Base-by-base conservation (phyloP, 345 rosid species). In the Mallotus nudiflorus region DNA sequence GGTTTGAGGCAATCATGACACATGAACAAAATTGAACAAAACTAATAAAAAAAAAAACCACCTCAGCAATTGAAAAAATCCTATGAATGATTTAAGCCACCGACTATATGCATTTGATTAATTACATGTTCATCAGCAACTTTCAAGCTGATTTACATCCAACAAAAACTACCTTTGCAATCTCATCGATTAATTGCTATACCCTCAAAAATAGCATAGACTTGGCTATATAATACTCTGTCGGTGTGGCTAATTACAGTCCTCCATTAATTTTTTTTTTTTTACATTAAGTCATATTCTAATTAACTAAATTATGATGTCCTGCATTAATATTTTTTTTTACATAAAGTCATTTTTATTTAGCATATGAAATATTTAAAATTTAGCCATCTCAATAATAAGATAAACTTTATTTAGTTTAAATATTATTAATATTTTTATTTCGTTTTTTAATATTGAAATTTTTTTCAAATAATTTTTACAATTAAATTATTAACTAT, bases 31-130 rank as follows among this genome's bases (percentile, higher is more conserved):
- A 56, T 28, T 25, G 37, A 37, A 56, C 35, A 56, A 56, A 56
- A 33, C 16, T 25, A 3, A n/a, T n/a, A n/a, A n/a, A 2, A 11
- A 9, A 9, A 42, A 9, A 56, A 27, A 27, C 61, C 61, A 56
- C 61, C 37, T 56, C 37, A 27, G 16, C 35, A 12, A 25, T 35
- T 5, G 19, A 4, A 35, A 61, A 33, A 35, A 12, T 37, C 48
- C 28, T 25, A 37, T 37, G 49, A 39, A 37, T 37, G 49, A 39
- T 56, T 61, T 37, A 61, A 48, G 48, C 29, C 65, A 61, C 65
- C 65, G 65, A 61, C 65, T 60, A 12, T n/a, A 12, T 27, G 25
- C 13, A 5, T 42, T 42, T 42, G 9, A 42, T 58, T 31, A 33
- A 58, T 58, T 37, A 58, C 24, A 33, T 22, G 13, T 52, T 22